A percentile compares a stretch with the other conserved stretches of the same genome.
Evolutionary conservation across 2,329 filamentous ascomycete species (phyloP).

Genomic region (Cladorrhinum sp.): DNA sequence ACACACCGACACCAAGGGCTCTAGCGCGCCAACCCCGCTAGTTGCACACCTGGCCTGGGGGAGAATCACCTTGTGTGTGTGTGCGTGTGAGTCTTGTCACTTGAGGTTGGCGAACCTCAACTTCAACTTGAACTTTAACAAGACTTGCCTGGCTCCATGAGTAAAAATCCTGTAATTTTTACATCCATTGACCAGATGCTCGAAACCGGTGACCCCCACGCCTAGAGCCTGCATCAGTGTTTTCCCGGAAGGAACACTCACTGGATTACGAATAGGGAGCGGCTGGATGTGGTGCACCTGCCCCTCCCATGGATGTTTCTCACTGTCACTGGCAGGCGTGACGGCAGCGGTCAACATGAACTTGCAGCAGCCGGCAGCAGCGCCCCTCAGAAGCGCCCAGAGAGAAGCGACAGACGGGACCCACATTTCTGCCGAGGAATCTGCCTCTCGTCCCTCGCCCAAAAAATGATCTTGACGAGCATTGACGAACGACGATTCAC

Average conservation of each 20-base stretch:
- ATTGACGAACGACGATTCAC: too few species aligned
- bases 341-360: background rate
- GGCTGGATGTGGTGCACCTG: background rate
- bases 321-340: background rate
- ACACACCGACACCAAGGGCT: constrained; percentile 3
- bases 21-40: background rate
- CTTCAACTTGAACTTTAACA: background rate
- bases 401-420: background rate
- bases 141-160: background rate
- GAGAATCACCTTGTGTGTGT: background rate
- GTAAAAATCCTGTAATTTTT: background rate
- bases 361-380: too few species aligned
- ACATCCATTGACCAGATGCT: background rate
- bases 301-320: background rate
- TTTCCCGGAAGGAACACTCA: background rate
- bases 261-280: background rate
- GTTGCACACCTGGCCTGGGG: constrained; percentile 4
- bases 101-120: background rate
- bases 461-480: background rate
- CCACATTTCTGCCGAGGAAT: background rate
- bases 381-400: background rate
- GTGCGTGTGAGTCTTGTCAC: background rate
- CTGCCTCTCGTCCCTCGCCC: background rate
- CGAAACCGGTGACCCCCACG: background rate
- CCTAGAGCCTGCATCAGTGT: background rate